A percentile compares a stretch with the other conserved stretches of the same genome.
phyloP scores from a whole-genome alignment of 495 filamentous ascomycete species.

The Penicillium lagena region DNA sequence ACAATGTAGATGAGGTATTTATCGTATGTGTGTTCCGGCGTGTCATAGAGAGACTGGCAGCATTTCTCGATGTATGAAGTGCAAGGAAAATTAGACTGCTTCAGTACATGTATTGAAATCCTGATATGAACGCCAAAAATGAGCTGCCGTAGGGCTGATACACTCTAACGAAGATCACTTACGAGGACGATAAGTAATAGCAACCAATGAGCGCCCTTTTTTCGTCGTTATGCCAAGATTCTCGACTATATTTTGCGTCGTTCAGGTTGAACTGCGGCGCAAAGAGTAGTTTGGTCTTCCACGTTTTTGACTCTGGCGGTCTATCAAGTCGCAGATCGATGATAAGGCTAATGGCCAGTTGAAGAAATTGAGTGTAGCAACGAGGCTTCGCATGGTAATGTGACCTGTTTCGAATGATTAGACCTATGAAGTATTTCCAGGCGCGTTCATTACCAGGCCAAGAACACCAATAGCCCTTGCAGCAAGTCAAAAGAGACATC shows the following conservation, averaged over 20 bases:
- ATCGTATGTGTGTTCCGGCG: conserved; percentile 7
- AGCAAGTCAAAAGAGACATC: conserved; percentile 44
- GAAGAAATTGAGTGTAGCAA: conserved; percentile 33
- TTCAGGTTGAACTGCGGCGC: not conserved
- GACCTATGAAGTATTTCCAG: no score
- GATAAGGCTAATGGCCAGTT: conserved; percentile 36
- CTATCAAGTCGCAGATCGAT: conserved; percentile 39
- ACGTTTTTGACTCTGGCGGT: conserved; percentile 17
- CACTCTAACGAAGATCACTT: not conserved
- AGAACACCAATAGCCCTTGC: conserved; percentile 38
- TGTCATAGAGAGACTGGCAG: conserved; percentile 9
- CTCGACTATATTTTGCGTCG: conserved; percentile 2
- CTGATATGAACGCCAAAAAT: not conserved
- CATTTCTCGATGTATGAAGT: conserved; percentile 13
- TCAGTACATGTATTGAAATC: conserved; percentile 14
- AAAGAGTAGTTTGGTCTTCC: conserved; percentile 14
- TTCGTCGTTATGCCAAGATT: conserved; percentile 16
- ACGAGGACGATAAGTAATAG: conserved; percentile 20
- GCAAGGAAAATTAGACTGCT: conserved; percentile 13
- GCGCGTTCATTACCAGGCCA: conserved; percentile 30
- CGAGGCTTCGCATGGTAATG: conserved; percentile 28
- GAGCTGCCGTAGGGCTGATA: not conserved
- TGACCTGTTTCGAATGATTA: conserved; percentile 13
- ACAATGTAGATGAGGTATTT: conserved; percentile 12
- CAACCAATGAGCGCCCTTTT: conserved; percentile 15